A percentile compares a stretch with the other conserved stretches of the same genome.
Evolutionary conservation across 2,329 filamentous ascomycete genomes (phyloP).

Genomic region (Pseudopithomyces maydicus): DNA sequence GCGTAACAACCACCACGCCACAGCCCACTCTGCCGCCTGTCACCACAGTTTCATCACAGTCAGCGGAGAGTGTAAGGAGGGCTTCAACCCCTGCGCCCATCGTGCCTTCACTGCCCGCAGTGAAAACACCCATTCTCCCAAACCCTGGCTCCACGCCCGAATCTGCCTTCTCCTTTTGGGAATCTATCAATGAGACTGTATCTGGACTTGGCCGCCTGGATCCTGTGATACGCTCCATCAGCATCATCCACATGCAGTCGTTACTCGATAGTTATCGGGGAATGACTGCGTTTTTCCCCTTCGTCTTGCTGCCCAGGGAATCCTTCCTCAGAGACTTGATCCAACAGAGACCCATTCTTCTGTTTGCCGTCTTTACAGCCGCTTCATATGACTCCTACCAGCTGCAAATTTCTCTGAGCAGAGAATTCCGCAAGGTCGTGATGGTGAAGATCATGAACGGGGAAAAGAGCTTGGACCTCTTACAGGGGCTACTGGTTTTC

Average conservation of each 20-base stretch:
- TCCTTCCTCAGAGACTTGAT: conserved; percentile 32
- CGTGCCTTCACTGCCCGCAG: conserved; percentile 18
- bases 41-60: conserved; percentile 26
- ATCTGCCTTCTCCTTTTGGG: conserved; percentile 37
- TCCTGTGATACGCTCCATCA: conserved; percentile 41
- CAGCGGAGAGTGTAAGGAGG: conserved; percentile 27
- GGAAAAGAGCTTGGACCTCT: conserved; percentile 40
- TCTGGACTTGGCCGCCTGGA: conserved; percentile 37
- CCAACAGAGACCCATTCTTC: conserved; percentile 37
- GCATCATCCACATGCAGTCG: conserved; percentile 40
- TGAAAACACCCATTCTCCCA: conserved; percentile 27
- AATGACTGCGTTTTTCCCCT: conserved; percentile 43
- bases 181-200: conserved; percentile 38
- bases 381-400: conserved; percentile 38
- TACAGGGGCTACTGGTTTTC: conserved; percentile 40
- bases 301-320: conserved; percentile 37
- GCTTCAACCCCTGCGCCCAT: conserved; percentile 20
- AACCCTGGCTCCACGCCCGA: conserved; percentile 30
- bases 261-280: conserved; percentile 36
- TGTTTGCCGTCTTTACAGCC: conserved; percentile 41
- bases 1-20: conserved; percentile 25
- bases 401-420: conserved; percentile 36
- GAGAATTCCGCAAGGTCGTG: conserved; percentile 42
- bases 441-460: conserved; percentile 44
- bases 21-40: conserved; percentile 32